These are phyloP conservation scores for Boletus sensibilis DNA, from an alignment of 768 basidiomycete genomes.

Conservation along the genomic window DNA sequence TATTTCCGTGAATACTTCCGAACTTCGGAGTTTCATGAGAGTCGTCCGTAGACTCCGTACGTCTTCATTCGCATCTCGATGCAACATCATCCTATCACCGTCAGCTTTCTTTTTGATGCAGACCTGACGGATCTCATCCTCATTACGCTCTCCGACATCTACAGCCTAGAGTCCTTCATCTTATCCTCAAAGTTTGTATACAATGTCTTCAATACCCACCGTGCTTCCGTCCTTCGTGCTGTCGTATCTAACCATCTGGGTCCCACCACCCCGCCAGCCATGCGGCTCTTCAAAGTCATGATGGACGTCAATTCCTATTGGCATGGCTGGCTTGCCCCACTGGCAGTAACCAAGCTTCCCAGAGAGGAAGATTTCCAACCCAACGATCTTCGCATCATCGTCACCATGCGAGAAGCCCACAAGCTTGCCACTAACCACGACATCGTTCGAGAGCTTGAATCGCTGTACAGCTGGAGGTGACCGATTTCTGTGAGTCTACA, in stretches of 20 bases:
- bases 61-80: background rate
- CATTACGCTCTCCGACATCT: conserved; percentile 8
- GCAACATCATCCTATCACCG: background rate
- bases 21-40: no score
- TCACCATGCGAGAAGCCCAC: conserved; percentile 14
- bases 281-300: conserved; percentile 20
- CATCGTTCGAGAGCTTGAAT: conserved; percentile 16
- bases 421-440: conserved; percentile 17
- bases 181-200: conserved; percentile 20
- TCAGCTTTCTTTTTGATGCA: conserved; percentile 6
- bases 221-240: conserved; percentile 10
- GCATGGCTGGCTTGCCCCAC: conserved; percentile 16
- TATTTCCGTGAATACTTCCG: no score
- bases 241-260: conserved; percentile 19
- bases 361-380: conserved; percentile 9
- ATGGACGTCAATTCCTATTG: conserved; percentile 13
- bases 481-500: background rate
- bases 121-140: conserved; percentile 17
- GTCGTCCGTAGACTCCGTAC: no score
- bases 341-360: conserved; percentile 10
- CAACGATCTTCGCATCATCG: background rate
- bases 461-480: conserved; percentile 24
- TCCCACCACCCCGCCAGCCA: conserved; percentile 1
- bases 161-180: conserved; percentile 10
- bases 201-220: conserved; percentile 12